Conservation (phyloP, 176 grass and related monocot genomes). For the Dactylis glomerata region DNA sequence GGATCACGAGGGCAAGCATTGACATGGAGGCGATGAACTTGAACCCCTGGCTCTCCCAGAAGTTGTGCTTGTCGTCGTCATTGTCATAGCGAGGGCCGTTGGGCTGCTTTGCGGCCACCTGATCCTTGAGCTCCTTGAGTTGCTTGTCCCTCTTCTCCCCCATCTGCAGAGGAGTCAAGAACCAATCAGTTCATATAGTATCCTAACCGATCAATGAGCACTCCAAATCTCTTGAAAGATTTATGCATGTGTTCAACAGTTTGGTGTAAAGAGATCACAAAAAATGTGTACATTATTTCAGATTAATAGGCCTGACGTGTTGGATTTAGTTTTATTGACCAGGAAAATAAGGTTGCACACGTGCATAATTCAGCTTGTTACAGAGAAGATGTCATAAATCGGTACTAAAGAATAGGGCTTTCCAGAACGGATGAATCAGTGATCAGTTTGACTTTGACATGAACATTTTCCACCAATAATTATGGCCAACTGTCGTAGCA, state of each 20-base stretch:
- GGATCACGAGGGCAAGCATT: constrained; percentile 64
- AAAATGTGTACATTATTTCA: neutral
- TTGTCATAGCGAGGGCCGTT: neutral
- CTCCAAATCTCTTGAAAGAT: neutral
- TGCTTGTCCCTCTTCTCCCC: constrained; percentile 87
- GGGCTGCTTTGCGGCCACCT: constrained; percentile 53
- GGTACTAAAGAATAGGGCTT: neutral
- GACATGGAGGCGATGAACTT: constrained; percentile 80
- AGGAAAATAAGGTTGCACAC: neutral
- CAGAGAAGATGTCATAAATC: neutral
- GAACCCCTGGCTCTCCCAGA: constrained; percentile 82
- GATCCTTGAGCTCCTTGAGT: constrained; percentile 84
- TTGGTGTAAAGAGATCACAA: neutral
- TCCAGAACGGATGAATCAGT: neutral
- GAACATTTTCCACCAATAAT: constrained; percentile 1
- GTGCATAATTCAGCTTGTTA: neutral
- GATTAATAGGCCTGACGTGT: neutral
- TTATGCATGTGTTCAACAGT: neutral
- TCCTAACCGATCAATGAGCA: neutral
- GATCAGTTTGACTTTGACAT: constrained; percentile 32
- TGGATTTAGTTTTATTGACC: neutral
- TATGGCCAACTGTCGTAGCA: constrained; percentile 22
- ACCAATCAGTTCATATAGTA: neutral
- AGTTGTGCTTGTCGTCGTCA: constrained; percentile 37
- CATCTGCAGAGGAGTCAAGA: constrained; percentile 50